Evolutionary conservation across 139 green algal species (phyloP).

Genomic region (Dunaliella primolecta): DNA sequence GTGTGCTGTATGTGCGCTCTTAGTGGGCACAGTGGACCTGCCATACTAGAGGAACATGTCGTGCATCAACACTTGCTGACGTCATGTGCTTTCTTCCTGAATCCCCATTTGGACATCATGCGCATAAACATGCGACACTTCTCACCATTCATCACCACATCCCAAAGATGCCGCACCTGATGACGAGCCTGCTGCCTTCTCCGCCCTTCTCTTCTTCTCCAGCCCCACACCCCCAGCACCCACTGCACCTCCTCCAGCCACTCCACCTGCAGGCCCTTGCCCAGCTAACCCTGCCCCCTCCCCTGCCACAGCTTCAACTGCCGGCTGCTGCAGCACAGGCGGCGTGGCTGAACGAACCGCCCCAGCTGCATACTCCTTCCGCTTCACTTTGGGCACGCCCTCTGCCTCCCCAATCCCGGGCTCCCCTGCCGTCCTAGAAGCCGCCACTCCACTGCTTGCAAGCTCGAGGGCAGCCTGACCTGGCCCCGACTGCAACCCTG

Average conservation of each 20-base stretch:
- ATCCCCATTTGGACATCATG: too few relatives aligned
- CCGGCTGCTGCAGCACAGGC: background rate
- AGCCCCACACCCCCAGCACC: background rate
- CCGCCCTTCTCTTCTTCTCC: conserved; percentile 28
- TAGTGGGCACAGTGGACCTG: too few relatives aligned
- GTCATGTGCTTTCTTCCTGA: too few relatives aligned
- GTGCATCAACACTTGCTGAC: too few relatives aligned
- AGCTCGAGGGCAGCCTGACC: background rate
- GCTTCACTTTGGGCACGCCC: background rate
- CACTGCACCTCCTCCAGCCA: background rate
- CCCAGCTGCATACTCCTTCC: conserved; percentile 23
- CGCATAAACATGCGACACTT: too few relatives aligned
- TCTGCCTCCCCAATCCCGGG: background rate
- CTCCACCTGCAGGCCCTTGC: background rate
- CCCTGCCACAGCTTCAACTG: too few relatives aligned
- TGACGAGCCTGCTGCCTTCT: background rate
- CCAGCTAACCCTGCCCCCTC: too few relatives aligned
- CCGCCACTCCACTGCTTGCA: background rate
- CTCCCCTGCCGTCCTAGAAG: background rate
- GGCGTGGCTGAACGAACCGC: background rate
- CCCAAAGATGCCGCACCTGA: background rate
- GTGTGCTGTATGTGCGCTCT: too few relatives aligned
- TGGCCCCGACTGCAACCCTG: background rate
- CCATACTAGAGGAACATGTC: too few relatives aligned
- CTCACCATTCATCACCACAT: too few relatives aligned